Conservation (phyloP, 306 rosid species). For the Alnus glutinosa region DNA sequence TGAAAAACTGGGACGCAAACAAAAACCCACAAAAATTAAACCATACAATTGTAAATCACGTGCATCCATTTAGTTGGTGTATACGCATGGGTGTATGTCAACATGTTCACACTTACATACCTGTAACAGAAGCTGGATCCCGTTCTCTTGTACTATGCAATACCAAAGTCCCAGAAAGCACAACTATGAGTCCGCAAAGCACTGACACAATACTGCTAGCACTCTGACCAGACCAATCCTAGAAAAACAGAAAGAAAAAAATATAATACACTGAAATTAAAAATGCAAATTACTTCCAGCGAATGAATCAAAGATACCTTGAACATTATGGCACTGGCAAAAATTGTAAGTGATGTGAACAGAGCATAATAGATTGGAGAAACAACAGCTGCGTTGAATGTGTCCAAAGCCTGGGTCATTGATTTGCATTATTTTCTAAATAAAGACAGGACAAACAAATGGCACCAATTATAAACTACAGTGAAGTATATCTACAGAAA, state of each 20-base stretch:
- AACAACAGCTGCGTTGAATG: constrained; percentile 81
- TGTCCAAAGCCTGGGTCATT: constrained; percentile 79
- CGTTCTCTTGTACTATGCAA: constrained; percentile 78
- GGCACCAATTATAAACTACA: not conserved
- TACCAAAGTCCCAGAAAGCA: constrained; percentile 81
- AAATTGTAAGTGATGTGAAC: constrained; percentile 87
- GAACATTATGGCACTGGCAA: constrained; percentile 91
- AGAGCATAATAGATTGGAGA: constrained; percentile 91
- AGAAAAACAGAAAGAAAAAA: constrained; percentile 7
- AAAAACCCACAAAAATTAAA: not conserved
- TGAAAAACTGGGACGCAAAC: not conserved
- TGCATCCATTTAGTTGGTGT: not conserved
- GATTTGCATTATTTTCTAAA: constrained; percentile 22
- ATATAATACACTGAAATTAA: not conserved
- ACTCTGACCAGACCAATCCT: constrained; percentile 95
- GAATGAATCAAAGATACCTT: constrained; percentile 57
- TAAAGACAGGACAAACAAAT: constrained; percentile 16
- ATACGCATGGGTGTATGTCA: not conserved
- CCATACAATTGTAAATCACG: not conserved
- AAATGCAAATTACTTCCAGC: not conserved
- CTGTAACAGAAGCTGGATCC: constrained; percentile 62
- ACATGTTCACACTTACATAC: constrained; percentile 33
- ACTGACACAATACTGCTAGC: constrained; percentile 75
- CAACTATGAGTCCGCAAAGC: constrained; percentile 82
- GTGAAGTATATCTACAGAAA: not conserved